Evolutionary conservation across 75 land plant genomes (phyloP).

Genomic region (Chamaecyparis obtusa): DNA sequence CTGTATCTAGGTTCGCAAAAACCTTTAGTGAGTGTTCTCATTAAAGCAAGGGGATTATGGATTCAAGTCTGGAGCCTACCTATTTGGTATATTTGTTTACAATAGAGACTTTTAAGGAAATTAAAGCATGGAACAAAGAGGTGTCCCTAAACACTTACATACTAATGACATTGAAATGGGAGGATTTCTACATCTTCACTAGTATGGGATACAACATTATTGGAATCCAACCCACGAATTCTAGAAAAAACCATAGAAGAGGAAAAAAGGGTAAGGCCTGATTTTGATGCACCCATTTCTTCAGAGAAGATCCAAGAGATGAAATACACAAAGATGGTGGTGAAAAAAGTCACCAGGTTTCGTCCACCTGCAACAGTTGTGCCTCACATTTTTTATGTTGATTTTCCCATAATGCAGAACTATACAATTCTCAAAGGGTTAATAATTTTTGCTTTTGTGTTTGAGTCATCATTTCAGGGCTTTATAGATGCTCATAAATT

Average conservation of each 20-base stretch:
- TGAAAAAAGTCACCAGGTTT: conserved; percentile 71
- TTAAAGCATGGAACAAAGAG: conserved; percentile 18
- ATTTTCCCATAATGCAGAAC: conserved; percentile 63
- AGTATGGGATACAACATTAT: conserved; percentile 71
- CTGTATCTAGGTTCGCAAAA: conserved; percentile 58
- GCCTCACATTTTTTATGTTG: conserved; percentile 72
- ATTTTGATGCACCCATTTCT: conserved; percentile 29
- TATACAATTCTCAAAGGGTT: conserved; percentile 81
- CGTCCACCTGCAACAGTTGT: conserved; percentile 90
- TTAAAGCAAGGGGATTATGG: conserved; percentile 50
- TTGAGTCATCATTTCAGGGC: conserved; percentile 88
- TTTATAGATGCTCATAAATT: conserved; percentile 77
- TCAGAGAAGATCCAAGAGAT: conserved; percentile 59
- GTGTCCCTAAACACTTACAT: conserved; percentile 23
- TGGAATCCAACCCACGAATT: conserved; percentile 79
- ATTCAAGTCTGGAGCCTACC: conserved; percentile 47
- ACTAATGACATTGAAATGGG: conserved; percentile 29
- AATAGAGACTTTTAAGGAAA: conserved; percentile 52
- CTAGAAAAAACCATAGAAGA: conserved; percentile 61
- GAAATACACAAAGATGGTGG: conserved; percentile 90
- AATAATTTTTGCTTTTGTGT: conserved; percentile 78
- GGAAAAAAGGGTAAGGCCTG: conserved; percentile 47
- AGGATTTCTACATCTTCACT: conserved; percentile 75
- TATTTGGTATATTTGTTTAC: conserved; percentile 92
- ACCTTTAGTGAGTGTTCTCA: conserved; percentile 61